Evolutionary conservation across 2,329 filamentous ascomycete species (phyloP).

Genomic region (Beauveria rudraprayagi): DNA sequence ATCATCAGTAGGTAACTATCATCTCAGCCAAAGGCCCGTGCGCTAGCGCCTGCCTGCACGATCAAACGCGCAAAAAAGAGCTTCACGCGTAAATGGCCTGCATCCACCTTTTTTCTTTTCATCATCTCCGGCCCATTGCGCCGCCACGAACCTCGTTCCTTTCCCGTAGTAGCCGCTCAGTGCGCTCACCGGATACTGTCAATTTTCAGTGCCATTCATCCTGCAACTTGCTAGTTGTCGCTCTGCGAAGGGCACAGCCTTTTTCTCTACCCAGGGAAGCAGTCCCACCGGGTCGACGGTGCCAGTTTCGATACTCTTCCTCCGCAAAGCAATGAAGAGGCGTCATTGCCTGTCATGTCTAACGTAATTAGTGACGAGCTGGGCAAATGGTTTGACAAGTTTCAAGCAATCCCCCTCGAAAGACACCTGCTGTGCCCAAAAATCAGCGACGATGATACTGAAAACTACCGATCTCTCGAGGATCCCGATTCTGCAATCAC

Average conservation of each 20-base stretch:
- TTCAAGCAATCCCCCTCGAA: constrained; percentile 36
- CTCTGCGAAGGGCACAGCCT: background rate
- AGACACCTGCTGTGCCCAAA: constrained; percentile 63
- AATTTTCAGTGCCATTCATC: background rate
- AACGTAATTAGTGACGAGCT: constrained; percentile 27
- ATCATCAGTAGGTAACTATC: background rate
- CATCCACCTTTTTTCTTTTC: constrained; percentile 9
- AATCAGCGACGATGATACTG: constrained; percentile 51
- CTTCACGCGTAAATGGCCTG: constrained; percentile 8
- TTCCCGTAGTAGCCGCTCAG: background rate
- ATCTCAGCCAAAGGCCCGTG: background rate
- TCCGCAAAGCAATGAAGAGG: background rate
- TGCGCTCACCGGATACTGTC: background rate
- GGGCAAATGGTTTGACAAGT: constrained; percentile 34
- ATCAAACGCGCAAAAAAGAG: background rate
- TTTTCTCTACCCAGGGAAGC: background rate
- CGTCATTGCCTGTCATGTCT: background rate
- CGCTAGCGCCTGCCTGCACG: background rate
- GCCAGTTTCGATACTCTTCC: background rate
- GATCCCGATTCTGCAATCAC: constrained; percentile 43
- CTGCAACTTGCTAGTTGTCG: background rate
- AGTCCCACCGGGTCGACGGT: background rate
- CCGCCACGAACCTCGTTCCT: background rate
- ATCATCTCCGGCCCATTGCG: background rate
- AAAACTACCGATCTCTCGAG: constrained; percentile 47